These are phyloP conservation scores for Xylariomycetidae sp. DNA, from an alignment of 2,329 filamentous ascomycete genomes.

Conservation along the genomic window DNA sequence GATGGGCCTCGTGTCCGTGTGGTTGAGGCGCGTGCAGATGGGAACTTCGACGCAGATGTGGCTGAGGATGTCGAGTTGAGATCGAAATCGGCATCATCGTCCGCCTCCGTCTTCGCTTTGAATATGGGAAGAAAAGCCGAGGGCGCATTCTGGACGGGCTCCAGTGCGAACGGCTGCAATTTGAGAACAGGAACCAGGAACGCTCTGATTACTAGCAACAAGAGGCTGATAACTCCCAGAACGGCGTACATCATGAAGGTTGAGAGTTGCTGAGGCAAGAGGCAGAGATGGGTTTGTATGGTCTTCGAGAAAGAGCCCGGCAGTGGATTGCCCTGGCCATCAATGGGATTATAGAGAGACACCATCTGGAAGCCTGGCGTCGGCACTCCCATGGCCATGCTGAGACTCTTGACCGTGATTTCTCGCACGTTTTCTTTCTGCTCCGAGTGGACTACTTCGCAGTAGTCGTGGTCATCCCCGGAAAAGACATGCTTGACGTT, in stretches of 20 bases:
- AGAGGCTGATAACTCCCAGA: constrained; percentile 49
- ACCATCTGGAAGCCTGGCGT: constrained; percentile 82
- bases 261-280: constrained; percentile 80
- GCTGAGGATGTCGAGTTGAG: constrained; percentile 19
- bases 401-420: constrained; percentile 92
- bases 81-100: constrained; percentile 17
- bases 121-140: constrained; percentile 37
- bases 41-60: constrained; percentile 29
- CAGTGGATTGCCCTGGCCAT: constrained; percentile 47
- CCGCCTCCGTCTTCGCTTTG: constrained; percentile 49
- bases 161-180: constrained; percentile 48
- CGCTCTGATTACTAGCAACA: constrained; percentile 46
- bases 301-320: constrained; percentile 46
- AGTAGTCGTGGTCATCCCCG: constrained; percentile 97
- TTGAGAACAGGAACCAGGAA: constrained; percentile 50
- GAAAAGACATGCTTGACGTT: constrained; percentile 85
- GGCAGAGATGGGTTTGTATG: constrained; percentile 81
- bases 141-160: constrained; percentile 26
- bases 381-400: constrained; percentile 92
- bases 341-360: constrained; percentile 88
- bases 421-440: constrained; percentile 63
- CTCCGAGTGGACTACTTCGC: constrained; percentile 73
- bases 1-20: constrained; percentile 21
- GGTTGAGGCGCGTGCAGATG: constrained; percentile 23
- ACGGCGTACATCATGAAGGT: constrained; percentile 76